Percentiles rank a stretch among this genome's conserved stretches.
phyloP scores from a whole-genome alignment of 2,329 filamentous ascomycete species.

The Triangularia verruculosa region DNA sequence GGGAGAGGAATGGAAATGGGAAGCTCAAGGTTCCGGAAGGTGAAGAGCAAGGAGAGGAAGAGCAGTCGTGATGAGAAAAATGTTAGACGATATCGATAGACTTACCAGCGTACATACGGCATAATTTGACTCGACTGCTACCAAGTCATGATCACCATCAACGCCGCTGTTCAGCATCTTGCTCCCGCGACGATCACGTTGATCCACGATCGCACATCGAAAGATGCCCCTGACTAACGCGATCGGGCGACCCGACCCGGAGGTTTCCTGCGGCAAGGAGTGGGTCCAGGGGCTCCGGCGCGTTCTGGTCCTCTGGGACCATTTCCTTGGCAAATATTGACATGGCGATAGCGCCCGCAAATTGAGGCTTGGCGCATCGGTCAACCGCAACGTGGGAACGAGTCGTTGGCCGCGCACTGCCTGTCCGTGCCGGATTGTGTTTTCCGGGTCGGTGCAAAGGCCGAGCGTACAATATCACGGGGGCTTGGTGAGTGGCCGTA shows the following conservation, averaged over 20 bases:
- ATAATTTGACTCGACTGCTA: no score
- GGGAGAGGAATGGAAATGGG: slow-evolving; percentile 6
- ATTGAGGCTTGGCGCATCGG: not conserved
- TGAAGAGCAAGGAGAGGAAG: slow-evolving; percentile 2
- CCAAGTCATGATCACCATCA: not conserved
- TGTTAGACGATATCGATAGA: not conserved
- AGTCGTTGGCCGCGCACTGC: not conserved
- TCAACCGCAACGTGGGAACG: not conserved
- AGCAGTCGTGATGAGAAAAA: slow-evolving; percentile 17
- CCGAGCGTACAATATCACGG: not conserved
- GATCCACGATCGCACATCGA: not conserved
- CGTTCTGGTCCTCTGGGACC: not conserved
- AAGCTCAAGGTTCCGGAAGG: not conserved
- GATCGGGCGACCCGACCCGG: not conserved
- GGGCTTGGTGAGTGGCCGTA: not conserved
- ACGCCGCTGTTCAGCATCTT: not conserved
- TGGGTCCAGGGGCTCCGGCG: not conserved
- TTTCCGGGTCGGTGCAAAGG: not conserved
- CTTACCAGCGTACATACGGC: not conserved
- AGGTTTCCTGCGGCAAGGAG: not conserved
- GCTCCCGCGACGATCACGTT: not conserved
- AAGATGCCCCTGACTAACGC: not conserved
- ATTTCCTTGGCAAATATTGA: slow-evolving; percentile 4
- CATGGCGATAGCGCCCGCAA: not conserved
- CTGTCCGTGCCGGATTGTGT: not conserved